A percentile compares a stretch with the other conserved stretches of the same genome.
Evolutionary conservation across 225 moss, liverwort and hornwort species (phyloP).

Genomic region (Sphagnum tenellum): DNA sequence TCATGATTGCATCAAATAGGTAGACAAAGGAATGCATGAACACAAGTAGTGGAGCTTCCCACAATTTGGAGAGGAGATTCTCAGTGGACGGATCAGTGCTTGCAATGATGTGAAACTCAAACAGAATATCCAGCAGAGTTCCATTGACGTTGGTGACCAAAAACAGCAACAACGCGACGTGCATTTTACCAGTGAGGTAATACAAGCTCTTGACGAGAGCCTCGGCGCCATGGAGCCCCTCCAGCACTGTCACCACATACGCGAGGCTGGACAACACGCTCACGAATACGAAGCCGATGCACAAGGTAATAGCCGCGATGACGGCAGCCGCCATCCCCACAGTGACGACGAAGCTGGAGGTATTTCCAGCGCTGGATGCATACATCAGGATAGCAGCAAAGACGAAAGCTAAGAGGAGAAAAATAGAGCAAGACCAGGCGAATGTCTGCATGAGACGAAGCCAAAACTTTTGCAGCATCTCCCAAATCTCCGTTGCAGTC

Average conservation of each 20-base stretch:
- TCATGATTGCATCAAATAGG: conserved; percentile 80
- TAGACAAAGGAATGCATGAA: conserved; percentile 86
- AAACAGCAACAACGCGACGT: conserved; percentile 49
- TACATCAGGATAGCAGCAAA: conserved; percentile 47
- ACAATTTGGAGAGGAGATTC: conserved; percentile 43
- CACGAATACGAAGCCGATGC: conserved; percentile 27
- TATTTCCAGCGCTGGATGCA: conserved; percentile 17
- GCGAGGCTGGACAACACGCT: conserved; percentile 53
- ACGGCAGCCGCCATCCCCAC: conserved; percentile 16
- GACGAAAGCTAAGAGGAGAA: conserved; percentile 39
- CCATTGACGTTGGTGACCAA: conserved; percentile 50
- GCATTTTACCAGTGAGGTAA: conserved; percentile 40
- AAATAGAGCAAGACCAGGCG: conserved; percentile 55
- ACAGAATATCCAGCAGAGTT: conserved; percentile 59
- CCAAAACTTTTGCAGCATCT: conserved; percentile 70
- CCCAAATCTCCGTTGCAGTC: conserved; percentile 38
- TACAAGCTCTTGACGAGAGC: conserved; percentile 40
- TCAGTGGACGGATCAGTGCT: conserved; percentile 32
- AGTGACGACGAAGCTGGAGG: background rate
- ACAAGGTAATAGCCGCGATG: conserved; percentile 22
- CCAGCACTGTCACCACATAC: conserved; percentile 57
- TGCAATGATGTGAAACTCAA: conserved; percentile 60
- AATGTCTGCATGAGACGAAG: conserved; percentile 67
- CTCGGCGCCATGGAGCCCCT: conserved; percentile 33
- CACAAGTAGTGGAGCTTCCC: conserved; percentile 85